These are phyloP conservation scores for Guyanaporus albipodus DNA, from an alignment of 768 basidiomycete species.

Conservation along the genomic window DNA sequence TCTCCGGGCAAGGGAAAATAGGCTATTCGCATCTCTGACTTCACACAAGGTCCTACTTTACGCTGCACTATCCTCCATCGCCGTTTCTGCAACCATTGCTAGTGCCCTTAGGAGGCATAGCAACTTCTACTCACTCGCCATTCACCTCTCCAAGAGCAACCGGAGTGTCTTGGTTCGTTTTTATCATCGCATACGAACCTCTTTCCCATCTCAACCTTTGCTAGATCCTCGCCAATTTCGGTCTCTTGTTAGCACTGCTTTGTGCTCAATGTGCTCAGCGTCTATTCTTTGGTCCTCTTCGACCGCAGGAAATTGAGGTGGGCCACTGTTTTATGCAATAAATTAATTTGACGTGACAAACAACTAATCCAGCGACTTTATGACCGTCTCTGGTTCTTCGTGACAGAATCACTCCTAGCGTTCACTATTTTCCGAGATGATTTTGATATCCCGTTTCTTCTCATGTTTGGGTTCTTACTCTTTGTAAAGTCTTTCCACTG, in stretches of 20 bases:
- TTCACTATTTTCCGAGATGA: conserved; percentile 97
- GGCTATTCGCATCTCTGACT: conserved; percentile 46
- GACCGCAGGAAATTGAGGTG: conserved; percentile 91
- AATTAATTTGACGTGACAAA: not conserved
- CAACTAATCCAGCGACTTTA: conserved; percentile 74
- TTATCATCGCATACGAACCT: not conserved
- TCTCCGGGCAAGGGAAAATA: conserved; percentile 49
- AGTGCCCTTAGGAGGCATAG: conserved; percentile 80
- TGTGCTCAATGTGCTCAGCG: conserved; percentile 75
- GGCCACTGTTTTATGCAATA: conserved; percentile 16
- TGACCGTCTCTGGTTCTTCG: conserved; percentile 95
- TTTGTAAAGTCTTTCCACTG: conserved; percentile 98
- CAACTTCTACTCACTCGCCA: conserved; percentile 93
- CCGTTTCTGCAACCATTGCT: conserved; percentile 67
- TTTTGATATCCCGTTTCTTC: conserved; percentile 86
- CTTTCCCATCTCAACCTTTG: conserved; percentile 1
- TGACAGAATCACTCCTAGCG: conserved; percentile 93
- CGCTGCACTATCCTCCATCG: conserved; percentile 56
- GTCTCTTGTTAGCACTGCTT: conserved; percentile 69
- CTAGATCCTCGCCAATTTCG: conserved; percentile 90
- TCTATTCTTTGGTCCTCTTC: conserved; percentile 87
- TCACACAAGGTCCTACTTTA: conserved; percentile 71
- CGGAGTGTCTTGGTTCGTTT: conserved; percentile 81
- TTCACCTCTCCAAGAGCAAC: conserved; percentile 89
- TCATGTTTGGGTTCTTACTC: conserved; percentile 92